These are phyloP conservation scores for Rosellinia necatrix DNA, from an alignment of 2,329 filamentous ascomycete species.

Conservation along the genomic window DNA sequence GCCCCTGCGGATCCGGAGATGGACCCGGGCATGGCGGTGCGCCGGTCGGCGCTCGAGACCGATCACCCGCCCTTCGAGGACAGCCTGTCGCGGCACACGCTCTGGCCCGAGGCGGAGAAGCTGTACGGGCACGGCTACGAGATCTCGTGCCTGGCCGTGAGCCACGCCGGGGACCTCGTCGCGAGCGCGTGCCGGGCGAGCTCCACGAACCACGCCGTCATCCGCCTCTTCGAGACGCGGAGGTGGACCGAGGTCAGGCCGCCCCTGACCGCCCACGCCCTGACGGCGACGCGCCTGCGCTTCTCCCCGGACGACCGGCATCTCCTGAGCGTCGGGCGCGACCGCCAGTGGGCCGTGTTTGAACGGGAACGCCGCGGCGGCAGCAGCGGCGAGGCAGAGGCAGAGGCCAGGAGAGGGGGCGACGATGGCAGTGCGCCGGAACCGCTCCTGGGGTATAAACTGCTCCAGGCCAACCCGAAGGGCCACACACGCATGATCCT, in stretches of 20 bases:
- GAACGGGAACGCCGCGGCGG: slow-evolving; percentile 55
- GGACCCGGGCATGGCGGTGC: slow-evolving; percentile 59
- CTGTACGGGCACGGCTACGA: slow-evolving; percentile 98
- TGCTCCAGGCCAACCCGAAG: slow-evolving; percentile 73
- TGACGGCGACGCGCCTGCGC: slow-evolving; percentile 81
- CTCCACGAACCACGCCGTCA: slow-evolving; percentile 91
- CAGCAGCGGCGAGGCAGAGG: no score
- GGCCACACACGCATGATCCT: slow-evolving; percentile 93
- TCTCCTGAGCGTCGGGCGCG: slow-evolving; percentile 86
- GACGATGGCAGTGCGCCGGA: slow-evolving; percentile 9
- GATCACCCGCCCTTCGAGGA: slow-evolving; percentile 86
- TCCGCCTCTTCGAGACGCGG: slow-evolving; percentile 85
- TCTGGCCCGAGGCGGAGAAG: slow-evolving; percentile 97
- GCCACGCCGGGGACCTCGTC: slow-evolving; percentile 73
- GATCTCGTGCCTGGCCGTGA: slow-evolving; percentile 83
- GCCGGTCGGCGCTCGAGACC: slow-evolving; percentile 66
- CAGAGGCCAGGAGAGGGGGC: slow-evolving; percentile 5
- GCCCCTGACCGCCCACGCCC: slow-evolving; percentile 78
- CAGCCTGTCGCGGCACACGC: slow-evolving; percentile 82
- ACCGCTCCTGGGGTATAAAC: slow-evolving; percentile 52
- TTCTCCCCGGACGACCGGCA: slow-evolving; percentile 77
- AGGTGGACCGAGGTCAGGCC: slow-evolving; percentile 88
- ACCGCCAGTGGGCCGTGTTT: slow-evolving; percentile 90
- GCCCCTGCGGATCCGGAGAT: slow-evolving; percentile 48
- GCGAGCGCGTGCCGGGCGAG: slow-evolving; percentile 94